Evolutionary conservation across 768 basidiomycete species (phyloP).

Genomic region (Mycena filopes): DNA sequence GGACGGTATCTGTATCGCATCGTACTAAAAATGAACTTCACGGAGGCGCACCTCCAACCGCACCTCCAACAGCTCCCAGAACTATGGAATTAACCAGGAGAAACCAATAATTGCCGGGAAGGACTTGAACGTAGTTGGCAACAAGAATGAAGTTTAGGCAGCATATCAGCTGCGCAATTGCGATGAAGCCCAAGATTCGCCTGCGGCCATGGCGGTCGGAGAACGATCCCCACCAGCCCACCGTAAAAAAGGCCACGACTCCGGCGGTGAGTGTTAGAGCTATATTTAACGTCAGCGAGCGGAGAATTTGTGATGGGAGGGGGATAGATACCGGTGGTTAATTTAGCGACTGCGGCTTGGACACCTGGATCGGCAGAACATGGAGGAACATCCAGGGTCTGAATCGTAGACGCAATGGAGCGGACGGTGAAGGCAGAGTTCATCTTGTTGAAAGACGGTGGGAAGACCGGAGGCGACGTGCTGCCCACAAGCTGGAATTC

Average conservation of each 20-base stretch:
- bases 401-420: not conserved
- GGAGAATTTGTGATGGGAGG: not conserved
- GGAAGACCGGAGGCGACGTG: not conserved
- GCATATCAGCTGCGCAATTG: constrained; percentile 67
- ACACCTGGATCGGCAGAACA: constrained; percentile 79
- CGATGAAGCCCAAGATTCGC: constrained; percentile 67
- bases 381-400: constrained; percentile 6
- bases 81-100: constrained; percentile 71
- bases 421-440: not conserved
- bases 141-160: constrained; percentile 79
- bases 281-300: not conserved
- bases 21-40: no score
- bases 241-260: constrained; percentile 11
- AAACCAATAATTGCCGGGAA: constrained; percentile 89
- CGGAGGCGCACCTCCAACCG: no score
- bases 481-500: constrained; percentile 52
- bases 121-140: constrained; percentile 60
- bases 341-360: constrained; percentile 72
- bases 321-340: constrained; percentile 64
- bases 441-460: not conserved
- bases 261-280: constrained; percentile 26
- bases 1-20: constrained; percentile 34
- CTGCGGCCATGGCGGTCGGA: constrained; percentile 85
- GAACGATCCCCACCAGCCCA: constrained; percentile 47
- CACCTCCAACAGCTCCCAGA: constrained; percentile 82